Evolutionary conservation across 176 grass and related monocot genomes (phyloP).

Genomic region (Miscanthus lutarioriparius): DNA sequence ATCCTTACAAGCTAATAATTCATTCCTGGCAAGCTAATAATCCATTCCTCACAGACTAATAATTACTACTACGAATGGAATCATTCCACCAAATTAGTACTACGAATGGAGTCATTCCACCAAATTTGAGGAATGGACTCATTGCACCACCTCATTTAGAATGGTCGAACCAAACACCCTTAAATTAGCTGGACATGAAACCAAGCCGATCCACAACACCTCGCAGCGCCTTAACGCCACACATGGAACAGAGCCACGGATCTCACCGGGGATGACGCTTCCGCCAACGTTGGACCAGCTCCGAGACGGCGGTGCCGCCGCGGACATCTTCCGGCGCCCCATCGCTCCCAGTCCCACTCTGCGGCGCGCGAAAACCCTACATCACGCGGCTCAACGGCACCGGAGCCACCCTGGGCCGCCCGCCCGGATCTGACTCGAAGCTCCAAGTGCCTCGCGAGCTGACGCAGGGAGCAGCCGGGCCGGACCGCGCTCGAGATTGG

Average conservation of each 20-base stretch:
- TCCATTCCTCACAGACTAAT: background rate
- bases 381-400: constrained; percentile 29
- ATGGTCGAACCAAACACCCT: background rate
- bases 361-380: constrained; percentile 51
- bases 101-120: background rate
- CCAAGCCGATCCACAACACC: constrained; percentile 13
- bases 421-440: constrained; percentile 4
- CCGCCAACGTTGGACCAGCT: constrained; percentile 22
- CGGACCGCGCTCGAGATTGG: constrained; percentile 25
- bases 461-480: background rate
- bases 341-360: constrained; percentile 14
- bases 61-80: no score
- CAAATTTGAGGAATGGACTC: background rate
- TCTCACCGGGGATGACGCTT: constrained; percentile 52
- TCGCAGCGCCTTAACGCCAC: background rate
- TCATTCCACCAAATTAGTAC: no score
- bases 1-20: background rate
- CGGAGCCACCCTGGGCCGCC: constrained; percentile 23
- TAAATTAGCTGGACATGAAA: background rate
- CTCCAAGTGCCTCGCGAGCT: background rate
- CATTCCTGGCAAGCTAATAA: background rate
- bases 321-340: constrained; percentile 41
- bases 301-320: constrained; percentile 23
- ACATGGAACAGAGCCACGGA: background rate
- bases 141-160: background rate